Evolutionary conservation across 768 basidiomycete species (phyloP).

Genomic region (Lactifluus subvellereus): DNA sequence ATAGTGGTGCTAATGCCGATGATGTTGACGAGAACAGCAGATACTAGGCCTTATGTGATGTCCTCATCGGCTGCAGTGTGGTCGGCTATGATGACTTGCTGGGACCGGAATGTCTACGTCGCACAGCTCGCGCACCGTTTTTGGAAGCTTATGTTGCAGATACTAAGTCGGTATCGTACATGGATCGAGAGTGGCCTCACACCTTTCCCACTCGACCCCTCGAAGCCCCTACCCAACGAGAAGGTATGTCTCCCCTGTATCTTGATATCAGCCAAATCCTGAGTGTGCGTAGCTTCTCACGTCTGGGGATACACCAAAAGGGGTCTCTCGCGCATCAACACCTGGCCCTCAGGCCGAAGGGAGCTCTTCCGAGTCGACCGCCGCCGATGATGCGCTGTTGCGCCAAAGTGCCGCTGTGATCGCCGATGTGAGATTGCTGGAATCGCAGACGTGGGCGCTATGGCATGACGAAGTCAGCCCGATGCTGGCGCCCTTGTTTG

Average conservation of each 20-base stretch:
- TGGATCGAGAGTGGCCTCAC: constrained; percentile 49
- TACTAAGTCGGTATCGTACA: constrained; percentile 31
- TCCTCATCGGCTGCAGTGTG: constrained; percentile 63
- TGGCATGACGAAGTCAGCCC: constrained; percentile 65
- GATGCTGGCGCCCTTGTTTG: constrained; percentile 47
- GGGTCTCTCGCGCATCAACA: constrained; percentile 44
- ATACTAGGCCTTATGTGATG: constrained; percentile 42
- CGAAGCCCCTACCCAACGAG: constrained; percentile 33
- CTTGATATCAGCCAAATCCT: not conserved
- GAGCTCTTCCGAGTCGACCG: constrained; percentile 47
- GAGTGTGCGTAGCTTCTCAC: not conserved
- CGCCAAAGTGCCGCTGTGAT: constrained; percentile 62
- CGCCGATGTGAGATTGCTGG: constrained; percentile 58
- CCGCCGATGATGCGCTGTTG: constrained; percentile 59
- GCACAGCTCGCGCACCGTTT: constrained; percentile 78
- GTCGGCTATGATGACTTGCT: constrained; percentile 71
- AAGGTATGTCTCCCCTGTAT: constrained; percentile 32
- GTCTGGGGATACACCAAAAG: constrained; percentile 6
- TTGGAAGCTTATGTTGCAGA: constrained; percentile 90
- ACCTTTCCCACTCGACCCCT: constrained; percentile 34
- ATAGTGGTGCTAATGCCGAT: not conserved
- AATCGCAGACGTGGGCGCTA: constrained; percentile 45
- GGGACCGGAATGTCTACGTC: constrained; percentile 83
- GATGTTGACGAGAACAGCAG: constrained; percentile 17
- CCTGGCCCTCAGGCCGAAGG: constrained; percentile 46